Percentiles rank a stretch among this genome's conserved stretches.
Evolutionary conservation across 1,284 basidiomycete species (phyloP).

Genomic region (Earliella scabrosa): DNA sequence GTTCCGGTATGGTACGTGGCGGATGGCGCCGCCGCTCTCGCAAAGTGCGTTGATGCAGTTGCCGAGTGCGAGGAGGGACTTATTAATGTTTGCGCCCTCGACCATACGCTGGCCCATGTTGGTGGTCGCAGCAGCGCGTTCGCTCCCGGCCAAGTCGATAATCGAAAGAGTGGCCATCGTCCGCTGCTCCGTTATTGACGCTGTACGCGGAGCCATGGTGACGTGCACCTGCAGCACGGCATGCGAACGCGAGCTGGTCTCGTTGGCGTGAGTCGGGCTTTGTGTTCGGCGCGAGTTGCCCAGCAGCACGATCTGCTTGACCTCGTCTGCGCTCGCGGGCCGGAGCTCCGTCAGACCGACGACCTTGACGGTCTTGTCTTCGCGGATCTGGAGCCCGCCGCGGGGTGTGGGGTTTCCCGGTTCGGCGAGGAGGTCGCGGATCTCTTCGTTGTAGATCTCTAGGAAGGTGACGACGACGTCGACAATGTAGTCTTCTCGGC

Average conservation of each 20-base stretch:
- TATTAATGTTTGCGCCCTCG: conserved; percentile 98
- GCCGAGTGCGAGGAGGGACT: conserved; percentile 92
- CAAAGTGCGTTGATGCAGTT: conserved; percentile 98
- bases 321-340: conserved; percentile 86
- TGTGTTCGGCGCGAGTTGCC: conserved; percentile 90
- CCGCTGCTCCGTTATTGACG: conserved; percentile 76
- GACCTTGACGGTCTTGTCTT: conserved; percentile 92
- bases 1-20: conserved; percentile 94
- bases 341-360: conserved; percentile 81
- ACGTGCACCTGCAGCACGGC: conserved; percentile 95
- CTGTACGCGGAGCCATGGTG: conserved; percentile 83
- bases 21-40: conserved; percentile 81
- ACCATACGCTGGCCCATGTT: conserved; percentile 99
- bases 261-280: conserved; percentile 92
- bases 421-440: conserved; percentile 91
- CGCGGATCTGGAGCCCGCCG: conserved; percentile 89
- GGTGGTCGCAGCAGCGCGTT: conserved; percentile 90
- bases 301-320: conserved; percentile 88
- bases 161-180: conserved; percentile 92
- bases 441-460: conserved; percentile 98
- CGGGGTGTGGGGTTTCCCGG: conserved; percentile 65
- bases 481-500: conserved; percentile 79
- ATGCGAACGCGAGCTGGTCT: conserved; percentile 94
- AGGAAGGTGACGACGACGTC: conserved; percentile 93
- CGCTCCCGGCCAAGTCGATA: conserved; percentile 95